Base-by-base conservation (phyloP, 805 yeast species). In the Hanseniaspora clermontiae region DNA sequence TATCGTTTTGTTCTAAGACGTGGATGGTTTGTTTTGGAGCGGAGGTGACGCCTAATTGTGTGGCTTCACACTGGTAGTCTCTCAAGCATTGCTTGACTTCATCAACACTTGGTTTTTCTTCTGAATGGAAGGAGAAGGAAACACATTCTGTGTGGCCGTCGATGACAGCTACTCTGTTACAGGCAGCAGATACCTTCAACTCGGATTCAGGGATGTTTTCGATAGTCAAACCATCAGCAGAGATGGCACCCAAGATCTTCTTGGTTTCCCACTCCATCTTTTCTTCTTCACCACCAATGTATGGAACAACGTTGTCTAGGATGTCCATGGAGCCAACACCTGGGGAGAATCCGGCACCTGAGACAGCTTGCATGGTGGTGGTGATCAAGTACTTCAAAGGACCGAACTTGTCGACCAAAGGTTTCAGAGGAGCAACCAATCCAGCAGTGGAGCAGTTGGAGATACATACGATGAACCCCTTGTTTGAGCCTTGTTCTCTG, bases 371-470 rank as follows among this genome's bases (percentile, higher is more conserved):
- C 70, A 93, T 72, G 15, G 98, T 93, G 56, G 97, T 87, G 50
- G 95, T 80, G 14, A 95, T 83, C 62, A 91, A 78, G 27, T 82
- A 77, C 58, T 87, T 90, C 59, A 93, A 79, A 47, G 97, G 97
- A 50, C 97, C 98, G 67, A 87, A 91, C 51, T 75, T 71, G 59
- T 89, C 95, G 52, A 84, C 85, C 64, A 93, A 76, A n/a, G 98
- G 97, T 68, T 87, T 88, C 68, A 93, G 76, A 50, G 97, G 97
- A 14, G 96, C 96, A 20, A 93, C 97, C 57, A 93, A 76, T 43
- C 97, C 97, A 5, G 97, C 98, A 39, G 98, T 93, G 49, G 97
- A 90, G 74, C 98, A 93, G 77, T 93, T 93, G 59, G 97, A 90
- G 67, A 91, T 93, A 74, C 98, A 93, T 48, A 91, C 83, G 62